Evolutionary conservation across 2,329 filamentous ascomycete genomes (phyloP).

Genomic region (Colletotrichum siamense): DNA sequence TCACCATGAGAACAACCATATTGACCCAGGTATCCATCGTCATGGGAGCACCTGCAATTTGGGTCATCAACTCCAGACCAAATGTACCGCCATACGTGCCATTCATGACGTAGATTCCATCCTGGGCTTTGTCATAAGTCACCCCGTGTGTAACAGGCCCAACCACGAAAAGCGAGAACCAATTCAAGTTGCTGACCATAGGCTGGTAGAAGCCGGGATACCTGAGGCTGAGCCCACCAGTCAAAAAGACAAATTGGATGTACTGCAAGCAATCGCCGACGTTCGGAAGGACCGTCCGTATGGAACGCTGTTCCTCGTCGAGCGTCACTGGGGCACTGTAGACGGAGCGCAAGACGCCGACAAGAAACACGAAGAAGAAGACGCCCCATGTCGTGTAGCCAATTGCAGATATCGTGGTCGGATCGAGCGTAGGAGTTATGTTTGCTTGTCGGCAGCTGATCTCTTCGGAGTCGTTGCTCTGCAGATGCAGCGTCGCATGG

Average conservation of each 20-base stretch:
- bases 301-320: background rate
- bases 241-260: slow-evolving; percentile 76
- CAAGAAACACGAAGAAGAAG: slow-evolving; percentile 23
- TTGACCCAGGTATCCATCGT: slow-evolving; percentile 73
- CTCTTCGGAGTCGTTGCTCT: background rate
- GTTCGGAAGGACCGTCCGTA: slow-evolving; percentile 22
- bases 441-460: slow-evolving; percentile 20
- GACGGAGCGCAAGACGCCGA: slow-evolving; percentile 6
- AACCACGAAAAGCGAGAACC: slow-evolving; percentile 70
- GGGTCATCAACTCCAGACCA: slow-evolving; percentile 70
- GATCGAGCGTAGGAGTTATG: slow-evolving; percentile 20
- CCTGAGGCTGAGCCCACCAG: slow-evolving; percentile 70
- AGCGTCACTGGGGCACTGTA: slow-evolving; percentile 1
- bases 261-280: slow-evolving; percentile 70
- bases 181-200: slow-evolving; percentile 68
- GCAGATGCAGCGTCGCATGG: slow-evolving; percentile 11
- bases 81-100: slow-evolving; percentile 60
- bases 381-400: slow-evolving; percentile 21
- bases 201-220: slow-evolving; percentile 80
- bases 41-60: slow-evolving; percentile 69
- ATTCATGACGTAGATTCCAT: slow-evolving; percentile 70
- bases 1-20: slow-evolving; percentile 68
- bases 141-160: slow-evolving; percentile 29
- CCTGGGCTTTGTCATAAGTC: slow-evolving; percentile 36
- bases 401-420: slow-evolving; percentile 2